phyloP scores from a whole-genome alignment of 345 rosid species.

The Rubroshorea leprosula region DNA sequence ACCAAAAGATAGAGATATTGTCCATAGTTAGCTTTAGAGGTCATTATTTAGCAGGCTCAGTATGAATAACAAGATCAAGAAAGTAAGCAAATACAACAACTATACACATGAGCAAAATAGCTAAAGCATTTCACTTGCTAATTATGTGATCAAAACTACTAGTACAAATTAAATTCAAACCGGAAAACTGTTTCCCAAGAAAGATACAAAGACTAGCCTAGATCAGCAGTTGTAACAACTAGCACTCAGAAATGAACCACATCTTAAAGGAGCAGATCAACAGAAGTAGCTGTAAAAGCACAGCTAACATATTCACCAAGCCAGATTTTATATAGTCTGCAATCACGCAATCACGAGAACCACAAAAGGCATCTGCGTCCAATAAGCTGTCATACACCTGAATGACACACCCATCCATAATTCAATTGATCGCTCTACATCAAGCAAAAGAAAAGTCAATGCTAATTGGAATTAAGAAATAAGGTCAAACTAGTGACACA shows the following conservation, averaged over 20 bases:
- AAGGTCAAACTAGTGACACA: not conserved
- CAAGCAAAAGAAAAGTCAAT: constrained; percentile 23
- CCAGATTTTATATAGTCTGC: constrained; percentile 66
- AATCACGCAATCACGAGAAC: constrained; percentile 84
- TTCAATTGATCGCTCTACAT: constrained; percentile 56
- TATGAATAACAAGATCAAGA: constrained; percentile 1
- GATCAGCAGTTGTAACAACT: constrained; percentile 40
- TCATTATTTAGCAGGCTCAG: not conserved
- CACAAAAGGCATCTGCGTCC: constrained; percentile 90
- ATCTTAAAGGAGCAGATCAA: constrained; percentile 47
- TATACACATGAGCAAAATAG: constrained; percentile 4
- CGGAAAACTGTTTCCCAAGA: constrained; percentile 25
- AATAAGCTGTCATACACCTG: constrained; percentile 93
- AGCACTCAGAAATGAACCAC: constrained; percentile 54
- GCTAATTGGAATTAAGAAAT: constrained; percentile 11
- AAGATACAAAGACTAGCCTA: constrained; percentile 43
- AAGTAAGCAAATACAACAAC: constrained; percentile 9
- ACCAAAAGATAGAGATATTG: not conserved
- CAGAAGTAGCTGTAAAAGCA: constrained; percentile 58
- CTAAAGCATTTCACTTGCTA: not conserved
- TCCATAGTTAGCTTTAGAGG: not conserved
- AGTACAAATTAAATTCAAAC: constrained; percentile 29
- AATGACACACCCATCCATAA: constrained; percentile 76
- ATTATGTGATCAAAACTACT: constrained; percentile 8
- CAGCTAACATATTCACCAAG: constrained; percentile 73